phyloP scores from a whole-genome alignment of 2,329 filamentous ascomycete species.

The Colletotrichum aenigma region DNA sequence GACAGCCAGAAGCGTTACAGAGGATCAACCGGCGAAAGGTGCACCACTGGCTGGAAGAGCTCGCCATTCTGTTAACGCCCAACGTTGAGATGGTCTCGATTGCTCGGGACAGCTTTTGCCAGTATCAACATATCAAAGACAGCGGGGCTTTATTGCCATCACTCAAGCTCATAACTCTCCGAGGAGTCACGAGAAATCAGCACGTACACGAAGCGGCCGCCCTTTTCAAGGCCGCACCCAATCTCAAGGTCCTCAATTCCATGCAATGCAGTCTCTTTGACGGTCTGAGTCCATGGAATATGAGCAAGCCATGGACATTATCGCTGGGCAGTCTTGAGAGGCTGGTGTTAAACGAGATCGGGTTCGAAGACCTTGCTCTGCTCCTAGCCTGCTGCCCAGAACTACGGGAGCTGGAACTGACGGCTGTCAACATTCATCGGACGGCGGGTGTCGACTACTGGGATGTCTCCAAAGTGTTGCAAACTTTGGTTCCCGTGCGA shows the following conservation, averaged over 20 bases:
- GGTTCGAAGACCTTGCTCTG: background rate
- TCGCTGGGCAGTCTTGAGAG: background rate
- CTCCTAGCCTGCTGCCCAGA: background rate
- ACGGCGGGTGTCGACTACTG: background rate
- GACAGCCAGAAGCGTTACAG: background rate
- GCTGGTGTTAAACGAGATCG: background rate
- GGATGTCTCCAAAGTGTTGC: constrained; percentile 4
- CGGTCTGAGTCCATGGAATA: background rate
- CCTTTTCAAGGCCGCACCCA: constrained; percentile 1
- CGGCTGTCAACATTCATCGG: background rate
- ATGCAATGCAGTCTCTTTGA: constrained; percentile 1
- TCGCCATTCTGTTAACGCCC: background rate
- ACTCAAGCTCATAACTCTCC: background rate
- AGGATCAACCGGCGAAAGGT: background rate
- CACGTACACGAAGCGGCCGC: background rate
- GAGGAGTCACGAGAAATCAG: background rate
- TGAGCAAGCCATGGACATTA: background rate
- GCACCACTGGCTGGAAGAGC: constrained; percentile 10
- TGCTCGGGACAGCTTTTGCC: constrained; percentile 6
- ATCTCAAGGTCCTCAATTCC: background rate
- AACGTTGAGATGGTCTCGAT: background rate
- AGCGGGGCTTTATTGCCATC: background rate
- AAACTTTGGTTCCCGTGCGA: background rate
- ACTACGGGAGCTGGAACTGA: constrained; percentile 1
- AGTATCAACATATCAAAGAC: background rate